These are phyloP conservation scores for Vitis rotundifolia DNA, from an alignment of 164 flowering plant genomes.

Conservation along the genomic window DNA sequence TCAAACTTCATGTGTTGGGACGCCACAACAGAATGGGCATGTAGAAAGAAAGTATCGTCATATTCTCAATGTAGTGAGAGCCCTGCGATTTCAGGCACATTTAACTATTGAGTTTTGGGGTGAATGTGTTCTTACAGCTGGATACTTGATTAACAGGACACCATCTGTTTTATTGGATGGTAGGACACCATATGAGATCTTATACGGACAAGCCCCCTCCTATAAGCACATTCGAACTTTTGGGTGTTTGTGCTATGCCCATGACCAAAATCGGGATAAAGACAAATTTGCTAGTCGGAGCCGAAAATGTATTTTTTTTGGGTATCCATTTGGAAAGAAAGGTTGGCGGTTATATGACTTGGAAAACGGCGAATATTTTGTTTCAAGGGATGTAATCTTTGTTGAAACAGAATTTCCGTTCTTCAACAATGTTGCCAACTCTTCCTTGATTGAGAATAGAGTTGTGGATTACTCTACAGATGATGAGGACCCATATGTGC, in stretches of 20 bases:
- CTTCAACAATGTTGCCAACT: neutral
- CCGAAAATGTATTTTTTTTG: constrained; percentile 1
- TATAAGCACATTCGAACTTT: neutral
- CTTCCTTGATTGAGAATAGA: neutral
- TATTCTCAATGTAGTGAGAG: neutral
- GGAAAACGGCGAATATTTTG: neutral
- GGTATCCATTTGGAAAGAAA: constrained; percentile 2
- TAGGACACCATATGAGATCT: constrained; percentile 1
- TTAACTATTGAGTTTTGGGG: neutral
- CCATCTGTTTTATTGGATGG: neutral
- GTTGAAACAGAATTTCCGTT: neutral
- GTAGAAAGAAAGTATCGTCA: constrained; percentile 9
- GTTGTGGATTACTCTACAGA: no score
- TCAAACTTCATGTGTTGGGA: constrained; percentile 7
- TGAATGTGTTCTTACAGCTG: neutral
- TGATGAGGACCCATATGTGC: no score
- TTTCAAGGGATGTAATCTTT: neutral
- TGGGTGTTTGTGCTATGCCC: neutral
- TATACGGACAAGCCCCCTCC: neutral
- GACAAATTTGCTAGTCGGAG: constrained; percentile 4
- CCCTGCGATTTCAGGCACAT: constrained; percentile 4
- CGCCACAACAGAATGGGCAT: constrained; percentile 14
- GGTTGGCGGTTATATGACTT: constrained; percentile 5
- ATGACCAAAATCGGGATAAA: neutral
- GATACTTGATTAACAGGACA: constrained; percentile 6